Evolutionary conservation across 73 alveolate species (phyloP), one percentile per base, ranked within the genome.

Genomic region (Halteria grandinella): DNA sequence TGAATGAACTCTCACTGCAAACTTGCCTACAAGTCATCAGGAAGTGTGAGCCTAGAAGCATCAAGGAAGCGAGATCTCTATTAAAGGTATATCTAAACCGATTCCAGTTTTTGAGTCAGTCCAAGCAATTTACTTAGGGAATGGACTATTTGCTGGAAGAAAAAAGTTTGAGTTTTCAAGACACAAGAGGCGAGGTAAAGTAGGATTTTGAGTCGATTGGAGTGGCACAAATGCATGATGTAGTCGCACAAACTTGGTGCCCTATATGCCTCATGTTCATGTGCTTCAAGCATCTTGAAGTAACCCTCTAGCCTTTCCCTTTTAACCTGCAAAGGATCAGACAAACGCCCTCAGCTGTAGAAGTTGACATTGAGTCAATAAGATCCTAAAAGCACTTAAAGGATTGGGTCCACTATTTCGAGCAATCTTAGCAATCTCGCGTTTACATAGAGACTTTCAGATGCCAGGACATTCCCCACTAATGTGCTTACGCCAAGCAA

Each of bases 211-310:
- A 60, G 55, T 37, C n/a, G n/a, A n/a, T n/a, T n/a, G n/a, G n/a
- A n/a, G n/a, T n/a, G n/a, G n/a, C n/a, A n/a, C n/a, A 60, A 6
- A 6, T 60, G 14, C 37, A 40, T 37, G 77, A 36, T 1, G 21
- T 25, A 12, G 18, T 60, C 15, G 49, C 57, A 5, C 24, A 18
- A 37, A 41, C 77, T 17, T 60, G 37, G 29, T 60, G 77, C 41
- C 77, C 77, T 5, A 28, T 60, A 21, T 60, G 77, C 43, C 49
- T 60, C 23, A 8, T 60, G 14, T 60, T 60, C 34, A 14, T 60
- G 58, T 60, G 77, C 27, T 25, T 59, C 1, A 32, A 28, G n/a
- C 77, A 60, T 40, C 23, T 60, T 4, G 37, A n/a, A 24, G 33
- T 47, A 1, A 14, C 49, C 21, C 10, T 6, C 14, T 55, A 60